These are phyloP conservation scores for Metarhizium brunneum DNA, from an alignment of 2,329 filamentous ascomycete genomes.

Conservation along the genomic window DNA sequence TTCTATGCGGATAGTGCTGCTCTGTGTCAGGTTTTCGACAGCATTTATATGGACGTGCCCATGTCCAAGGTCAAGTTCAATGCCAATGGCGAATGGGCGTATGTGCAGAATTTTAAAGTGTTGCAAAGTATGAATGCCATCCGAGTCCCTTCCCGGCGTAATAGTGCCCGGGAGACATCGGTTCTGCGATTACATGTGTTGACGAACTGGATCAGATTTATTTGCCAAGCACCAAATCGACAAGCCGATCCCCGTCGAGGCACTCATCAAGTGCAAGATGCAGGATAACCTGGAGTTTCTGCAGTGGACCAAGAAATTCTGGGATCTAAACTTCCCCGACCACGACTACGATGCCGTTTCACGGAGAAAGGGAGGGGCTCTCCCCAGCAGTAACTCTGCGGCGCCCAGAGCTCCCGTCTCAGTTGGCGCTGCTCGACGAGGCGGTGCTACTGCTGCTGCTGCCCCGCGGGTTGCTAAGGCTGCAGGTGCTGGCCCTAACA, in stretches of 20 bases:
- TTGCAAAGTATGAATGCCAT: slow-evolving; percentile 67
- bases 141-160: background rate
- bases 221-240: slow-evolving; percentile 85
- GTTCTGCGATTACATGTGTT: slow-evolving; percentile 2
- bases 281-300: slow-evolving; percentile 99
- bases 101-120: slow-evolving; percentile 97
- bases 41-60: slow-evolving; percentile 90
- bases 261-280: slow-evolving; percentile 97
- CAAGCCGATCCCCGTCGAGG: slow-evolving; percentile 79
- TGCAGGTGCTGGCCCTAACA: slow-evolving; percentile 48
- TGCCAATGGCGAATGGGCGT: slow-evolving; percentile 92
- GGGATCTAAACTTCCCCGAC: slow-evolving; percentile 96
- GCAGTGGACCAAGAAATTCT: slow-evolving; percentile 93
- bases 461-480: slow-evolving; percentile 35
- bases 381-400: slow-evolving; percentile 34
- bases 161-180: background rate
- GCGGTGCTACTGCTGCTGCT: slow-evolving; percentile 47
- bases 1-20: slow-evolving; percentile 58
- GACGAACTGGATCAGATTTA: slow-evolving; percentile 43
- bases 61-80: slow-evolving; percentile 98
- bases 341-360: slow-evolving; percentile 90
- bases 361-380: slow-evolving; percentile 69
- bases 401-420: slow-evolving; percentile 36
- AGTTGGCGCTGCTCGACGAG: slow-evolving; percentile 40
- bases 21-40: slow-evolving; percentile 95